These are phyloP conservation scores for Pezicula rhizophila DNA, from an alignment of 2,329 filamentous ascomycete species.

Conservation along the genomic window DNA sequence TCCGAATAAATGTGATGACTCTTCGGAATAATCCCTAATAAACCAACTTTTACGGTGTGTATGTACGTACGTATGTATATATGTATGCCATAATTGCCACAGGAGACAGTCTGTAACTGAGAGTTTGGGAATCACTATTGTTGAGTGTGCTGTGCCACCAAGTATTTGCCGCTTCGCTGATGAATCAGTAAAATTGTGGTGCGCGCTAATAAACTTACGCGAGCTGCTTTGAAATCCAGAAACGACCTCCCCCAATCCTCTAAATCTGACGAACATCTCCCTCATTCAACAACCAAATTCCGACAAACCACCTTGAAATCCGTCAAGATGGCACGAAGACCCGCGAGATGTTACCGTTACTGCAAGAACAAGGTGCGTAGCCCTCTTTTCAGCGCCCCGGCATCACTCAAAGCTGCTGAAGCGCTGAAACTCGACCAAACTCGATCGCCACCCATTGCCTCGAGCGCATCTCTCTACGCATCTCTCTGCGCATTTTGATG, in stretches of 20 bases:
- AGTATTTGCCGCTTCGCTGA: no score
- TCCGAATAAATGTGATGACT: no score
- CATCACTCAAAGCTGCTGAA: not conserved
- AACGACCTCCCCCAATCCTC: no score
- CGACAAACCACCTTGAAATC: constrained; percentile 46
- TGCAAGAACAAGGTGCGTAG: constrained; percentile 99
- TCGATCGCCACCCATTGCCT: constrained; percentile 5
- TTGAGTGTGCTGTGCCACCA: no score
- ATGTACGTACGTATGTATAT: no score
- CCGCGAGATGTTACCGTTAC: constrained; percentile 99
- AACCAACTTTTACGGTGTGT: no score
- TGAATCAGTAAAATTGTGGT: not conserved
- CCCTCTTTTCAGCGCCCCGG: not conserved
- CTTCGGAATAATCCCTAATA: no score
- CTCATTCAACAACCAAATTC: constrained; percentile 41
- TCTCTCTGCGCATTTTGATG: not conserved
- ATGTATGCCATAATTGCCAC: no score
- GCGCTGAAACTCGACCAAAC: constrained; percentile 1
- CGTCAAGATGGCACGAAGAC: constrained; percentile 98
- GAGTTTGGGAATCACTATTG: no score
- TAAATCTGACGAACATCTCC: no score
- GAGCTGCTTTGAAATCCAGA: constrained; percentile 7
- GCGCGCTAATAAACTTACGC: constrained; percentile 1
- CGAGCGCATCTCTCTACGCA: not conserved
- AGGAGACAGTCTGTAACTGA: no score